Evolutionary conservation across 345 rosid species (phyloP).

Genomic region (Sapria himalayana): DNA sequence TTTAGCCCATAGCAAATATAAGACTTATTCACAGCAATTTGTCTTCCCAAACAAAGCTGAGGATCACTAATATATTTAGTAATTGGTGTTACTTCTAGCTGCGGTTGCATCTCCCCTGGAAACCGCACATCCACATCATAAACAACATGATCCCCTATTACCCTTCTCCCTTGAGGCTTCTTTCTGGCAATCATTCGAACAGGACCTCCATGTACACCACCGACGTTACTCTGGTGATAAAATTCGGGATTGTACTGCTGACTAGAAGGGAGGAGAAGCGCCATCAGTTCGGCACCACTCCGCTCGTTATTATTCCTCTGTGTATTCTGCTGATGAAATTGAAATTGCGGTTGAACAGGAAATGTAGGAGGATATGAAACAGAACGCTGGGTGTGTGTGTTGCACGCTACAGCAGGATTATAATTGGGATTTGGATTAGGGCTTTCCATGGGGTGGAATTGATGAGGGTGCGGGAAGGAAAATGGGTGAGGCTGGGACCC

Average conservation of each 20-base stretch:
- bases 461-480: conserved; percentile 19
- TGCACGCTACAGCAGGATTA: conserved; percentile 16
- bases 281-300: conserved; percentile 44
- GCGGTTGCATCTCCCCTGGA: conserved; percentile 54
- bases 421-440: conserved; percentile 19
- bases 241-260: conserved; percentile 6
- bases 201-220: conserved; percentile 14
- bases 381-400: conserved; percentile 11
- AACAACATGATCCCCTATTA: conserved; percentile 27
- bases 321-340: neutral
- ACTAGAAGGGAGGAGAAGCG: conserved; percentile 25
- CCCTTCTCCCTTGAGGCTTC: conserved; percentile 39
- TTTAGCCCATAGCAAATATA: conserved; percentile 79
- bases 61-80: conserved; percentile 81
- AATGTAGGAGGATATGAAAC: conserved; percentile 20
- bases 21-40: conserved; percentile 56
- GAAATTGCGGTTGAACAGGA: conserved; percentile 20
- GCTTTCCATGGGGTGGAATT: conserved; percentile 12
- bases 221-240: conserved; percentile 13
- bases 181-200: conserved; percentile 30
- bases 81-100: conserved; percentile 83
- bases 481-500: conserved; percentile 13
- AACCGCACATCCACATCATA: conserved; percentile 48
- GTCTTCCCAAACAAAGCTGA: conserved; percentile 56
- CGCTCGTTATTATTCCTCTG: conserved; percentile 3